Conservation (phyloP, 257 asterid species). For the Leptodermis oblonga region DNA sequence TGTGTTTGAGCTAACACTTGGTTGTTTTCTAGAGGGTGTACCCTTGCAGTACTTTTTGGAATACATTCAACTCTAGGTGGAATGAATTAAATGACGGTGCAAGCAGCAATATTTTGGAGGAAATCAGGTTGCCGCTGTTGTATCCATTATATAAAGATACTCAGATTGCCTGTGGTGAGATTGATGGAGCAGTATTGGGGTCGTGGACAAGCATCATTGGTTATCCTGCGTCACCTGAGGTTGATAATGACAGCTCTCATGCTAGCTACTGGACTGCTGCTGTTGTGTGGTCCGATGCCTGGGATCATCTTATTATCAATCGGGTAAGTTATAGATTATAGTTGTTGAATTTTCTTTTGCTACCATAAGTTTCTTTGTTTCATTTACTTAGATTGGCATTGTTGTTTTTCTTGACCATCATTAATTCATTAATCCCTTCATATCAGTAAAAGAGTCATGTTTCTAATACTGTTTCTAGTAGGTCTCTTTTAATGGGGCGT, state of each 20-base stretch:
- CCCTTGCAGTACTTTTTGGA: slow-evolving; percentile 87
- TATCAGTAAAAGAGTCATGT: too few relatives aligned
- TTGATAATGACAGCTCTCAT: slow-evolving; percentile 67
- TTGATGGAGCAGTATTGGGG: slow-evolving; percentile 94
- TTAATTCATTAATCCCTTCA: neutral
- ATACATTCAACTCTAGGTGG: slow-evolving; percentile 49
- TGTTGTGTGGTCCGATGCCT: slow-evolving; percentile 87
- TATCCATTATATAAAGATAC: slow-evolving; percentile 48
- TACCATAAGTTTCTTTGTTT: neutral
- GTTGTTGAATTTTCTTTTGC: slow-evolving; percentile 6
- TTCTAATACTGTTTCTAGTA: too few relatives aligned
- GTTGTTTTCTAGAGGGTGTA: slow-evolving; percentile 75
- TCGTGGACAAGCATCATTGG: slow-evolving; percentile 66
- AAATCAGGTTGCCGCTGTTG: slow-evolving; percentile 48
- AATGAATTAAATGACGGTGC: slow-evolving; percentile 46
- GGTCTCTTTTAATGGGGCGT: too few relatives aligned
- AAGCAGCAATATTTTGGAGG: slow-evolving; percentile 32
- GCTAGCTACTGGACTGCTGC: slow-evolving; percentile 95
- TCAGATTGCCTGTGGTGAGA: slow-evolving; percentile 69
- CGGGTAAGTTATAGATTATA: slow-evolving; percentile 56
- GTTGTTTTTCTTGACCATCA: neutral
- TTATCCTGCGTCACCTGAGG: slow-evolving; percentile 50
- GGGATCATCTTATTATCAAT: slow-evolving; percentile 89
- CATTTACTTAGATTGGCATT: neutral
- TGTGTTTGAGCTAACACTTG: slow-evolving; percentile 46